phyloP scores from a whole-genome alignment of 345 rosid genomes.

The Populus simonii region DNA sequence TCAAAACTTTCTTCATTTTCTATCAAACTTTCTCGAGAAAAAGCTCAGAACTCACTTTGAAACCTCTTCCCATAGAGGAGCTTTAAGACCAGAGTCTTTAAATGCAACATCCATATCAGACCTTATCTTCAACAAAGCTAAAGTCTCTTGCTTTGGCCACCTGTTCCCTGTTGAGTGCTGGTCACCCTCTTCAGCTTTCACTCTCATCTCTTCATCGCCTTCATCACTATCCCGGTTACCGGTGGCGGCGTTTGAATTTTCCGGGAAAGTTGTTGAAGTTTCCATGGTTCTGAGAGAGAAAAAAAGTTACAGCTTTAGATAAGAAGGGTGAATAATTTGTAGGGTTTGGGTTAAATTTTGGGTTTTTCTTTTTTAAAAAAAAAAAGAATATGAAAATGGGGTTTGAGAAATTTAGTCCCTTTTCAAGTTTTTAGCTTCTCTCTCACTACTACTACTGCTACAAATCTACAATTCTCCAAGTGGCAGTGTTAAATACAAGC shows the following conservation, averaged over 20 bases:
- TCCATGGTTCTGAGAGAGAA: slow-evolving; percentile 28
- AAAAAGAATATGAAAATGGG: not conserved
- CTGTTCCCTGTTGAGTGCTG: slow-evolving; percentile 25
- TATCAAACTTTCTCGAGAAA: slow-evolving; percentile 7
- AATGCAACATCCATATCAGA: slow-evolving; percentile 28
- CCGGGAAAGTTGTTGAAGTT: slow-evolving; percentile 34
- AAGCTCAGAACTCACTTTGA: slow-evolving; percentile 22
- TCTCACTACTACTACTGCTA: slow-evolving; percentile 4
- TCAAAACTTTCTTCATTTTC: not conserved
- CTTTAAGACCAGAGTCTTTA: slow-evolving; percentile 17
- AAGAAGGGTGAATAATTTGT: slow-evolving; percentile 17
- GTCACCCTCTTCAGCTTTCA: slow-evolving; percentile 40
- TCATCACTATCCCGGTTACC: slow-evolving; percentile 22
- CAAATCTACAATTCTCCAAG: not conserved
- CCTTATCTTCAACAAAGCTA: slow-evolving; percentile 29
- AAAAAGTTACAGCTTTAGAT: slow-evolving; percentile 25
- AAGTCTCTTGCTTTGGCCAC: slow-evolving; percentile 31
- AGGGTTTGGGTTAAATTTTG: slow-evolving; percentile 19
- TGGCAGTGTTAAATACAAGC: slow-evolving; percentile 16
- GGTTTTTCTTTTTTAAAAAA: not conserved
- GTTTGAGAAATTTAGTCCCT: slow-evolving; percentile 6
- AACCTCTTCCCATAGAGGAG: slow-evolving; percentile 34
- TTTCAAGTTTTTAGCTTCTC: not conserved
- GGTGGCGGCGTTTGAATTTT: slow-evolving; percentile 14
- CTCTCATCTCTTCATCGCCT: slow-evolving; percentile 19